Base-by-base conservation (phyloP, 306 rosid species). In the Cajanus cajan region DNA sequence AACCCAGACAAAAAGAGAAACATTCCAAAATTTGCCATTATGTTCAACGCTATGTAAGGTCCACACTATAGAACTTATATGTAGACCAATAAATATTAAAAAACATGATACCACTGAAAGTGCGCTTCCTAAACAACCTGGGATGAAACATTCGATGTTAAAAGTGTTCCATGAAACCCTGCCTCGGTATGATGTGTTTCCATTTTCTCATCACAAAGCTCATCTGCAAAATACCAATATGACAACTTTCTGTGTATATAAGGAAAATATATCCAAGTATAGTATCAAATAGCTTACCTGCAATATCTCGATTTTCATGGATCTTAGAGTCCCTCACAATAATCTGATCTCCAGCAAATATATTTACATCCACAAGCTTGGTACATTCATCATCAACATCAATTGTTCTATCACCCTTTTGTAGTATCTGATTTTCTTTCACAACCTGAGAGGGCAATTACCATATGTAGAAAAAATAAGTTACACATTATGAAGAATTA, bases 251-350 rank as follows among this genome's bases (percentile, higher is more conserved):
- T 7, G 57, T 15, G 3, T 33, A 80, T 36, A 41, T 10, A 25
- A 25, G 34, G 64, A 57, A 22, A 51, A 40, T 36, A 52, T n/a
- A 39, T 16, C 69, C 25, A 69, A 24, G 5, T 15, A 8, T 43
- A 14, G 25, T 39, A 50, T 34, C 21, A 51, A 57, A 71, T 36
- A 77, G 59, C 81, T 59, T 85, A 93, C 99, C 99, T 15, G 99
- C 98, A 86, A 95, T 95, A 84, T 95, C 99, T 78, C 99, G 91
- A 80, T 95, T 91, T 88, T 95, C 97, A 31, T 95, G 96, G 82
- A 93, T 88, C 80, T 95, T 89, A 7, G 98, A 88, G 87, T 95
- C 98, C 78, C 86, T 91, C 74, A 95, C 90, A 86, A 96, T 93
- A 76, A 95, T 88, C 84, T 85, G 96, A 83, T 95, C 99, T 64